Evolutionary conservation across 306 rosid species (phyloP), one percentile per base, ranked within the genome.

Genomic region (Oxytropis ochrocephala): DNA sequence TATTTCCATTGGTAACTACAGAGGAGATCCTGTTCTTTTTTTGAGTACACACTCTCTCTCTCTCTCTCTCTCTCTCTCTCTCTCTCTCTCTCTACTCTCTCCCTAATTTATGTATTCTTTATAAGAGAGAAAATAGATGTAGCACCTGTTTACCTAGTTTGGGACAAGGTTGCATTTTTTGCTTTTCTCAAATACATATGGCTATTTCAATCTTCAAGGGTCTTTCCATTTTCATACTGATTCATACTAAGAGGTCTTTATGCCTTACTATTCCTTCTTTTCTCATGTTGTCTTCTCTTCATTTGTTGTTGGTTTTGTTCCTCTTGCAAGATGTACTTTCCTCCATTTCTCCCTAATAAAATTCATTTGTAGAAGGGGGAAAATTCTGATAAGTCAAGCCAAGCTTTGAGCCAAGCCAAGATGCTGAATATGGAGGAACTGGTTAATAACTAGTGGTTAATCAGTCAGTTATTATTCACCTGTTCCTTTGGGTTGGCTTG

Each of bases 381-480:
- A 64, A 43, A 30, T 53, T 64, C 29, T 33, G 12, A 27, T 27
- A 55, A 29, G 17, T n/a, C 41, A 43, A 4, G 57, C 17, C 43
- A 41, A 2, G 52, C 55, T n/a, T n/a, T 63, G 50, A 61, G 49
- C 55, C 70, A 62, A 61, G 49, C 65, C 72, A 52, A 41, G 78
- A 63, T 64, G 48, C 12, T 55, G 52, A 67, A 27, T 9, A 13
- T 36, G 63, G 51, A 8, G 47, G 8, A 63, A 52, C 47, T 51
- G 54, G 58, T 30, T 74, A 74, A 54, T 49, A 42, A 19, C 19
- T 18, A 43, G 55, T 74, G 50, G 12, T 75, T 35, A 38, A 42
- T 67, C 54, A 19, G 35, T 53, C 36, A 17, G n/a, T 54, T 75
- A 64, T 27, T 42, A 27, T 36, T 57, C 11, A 35, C 17, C 42